Percentiles rank a stretch among this genome's conserved stretches.
Conservation (phyloP, 257 asterid genomes). For the Capsicum rhomboideum region DNA sequence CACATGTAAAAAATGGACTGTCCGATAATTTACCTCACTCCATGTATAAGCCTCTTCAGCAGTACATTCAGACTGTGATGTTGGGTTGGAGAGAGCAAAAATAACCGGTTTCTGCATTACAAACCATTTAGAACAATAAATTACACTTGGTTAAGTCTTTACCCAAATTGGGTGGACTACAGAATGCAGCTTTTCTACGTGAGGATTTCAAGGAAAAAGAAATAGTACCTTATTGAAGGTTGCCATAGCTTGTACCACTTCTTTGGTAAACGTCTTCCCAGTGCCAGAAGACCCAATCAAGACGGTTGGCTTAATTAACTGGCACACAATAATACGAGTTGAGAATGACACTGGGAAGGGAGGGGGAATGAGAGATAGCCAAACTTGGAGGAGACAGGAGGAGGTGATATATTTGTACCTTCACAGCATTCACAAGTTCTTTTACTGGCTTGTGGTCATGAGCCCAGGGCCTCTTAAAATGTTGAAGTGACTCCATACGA, state of each 20-base stretch:
- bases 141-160: neutral
- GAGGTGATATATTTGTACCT: conserved; percentile 28
- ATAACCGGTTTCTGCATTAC: conserved; percentile 69
- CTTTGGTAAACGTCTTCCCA: conserved; percentile 80
- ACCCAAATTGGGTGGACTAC: neutral
- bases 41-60: conserved; percentile 88
- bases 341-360: neutral
- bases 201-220: neutral
- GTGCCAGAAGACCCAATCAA: conserved; percentile 93
- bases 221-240: conserved; percentile 51
- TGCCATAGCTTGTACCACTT: conserved; percentile 72
- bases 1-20: neutral
- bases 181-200: neutral
- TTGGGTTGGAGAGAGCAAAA: conserved; percentile 89
- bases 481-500: conserved; percentile 67
- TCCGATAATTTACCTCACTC: conserved; percentile 51
- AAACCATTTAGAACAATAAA: neutral
- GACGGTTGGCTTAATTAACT: conserved; percentile 80
- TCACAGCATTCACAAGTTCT: conserved; percentile 64
- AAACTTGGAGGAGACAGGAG: neutral
- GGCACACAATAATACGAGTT: conserved; percentile 8
- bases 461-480: conserved; percentile 88
- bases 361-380: neutral
- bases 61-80: conserved; percentile 91
- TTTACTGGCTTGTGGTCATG: conserved; percentile 66